Percentiles rank a stretch among this genome's conserved stretches.
phyloP scores from a whole-genome alignment of 2,329 filamentous ascomycete species.

The Stagonosporopsis tanaceti region DNA sequence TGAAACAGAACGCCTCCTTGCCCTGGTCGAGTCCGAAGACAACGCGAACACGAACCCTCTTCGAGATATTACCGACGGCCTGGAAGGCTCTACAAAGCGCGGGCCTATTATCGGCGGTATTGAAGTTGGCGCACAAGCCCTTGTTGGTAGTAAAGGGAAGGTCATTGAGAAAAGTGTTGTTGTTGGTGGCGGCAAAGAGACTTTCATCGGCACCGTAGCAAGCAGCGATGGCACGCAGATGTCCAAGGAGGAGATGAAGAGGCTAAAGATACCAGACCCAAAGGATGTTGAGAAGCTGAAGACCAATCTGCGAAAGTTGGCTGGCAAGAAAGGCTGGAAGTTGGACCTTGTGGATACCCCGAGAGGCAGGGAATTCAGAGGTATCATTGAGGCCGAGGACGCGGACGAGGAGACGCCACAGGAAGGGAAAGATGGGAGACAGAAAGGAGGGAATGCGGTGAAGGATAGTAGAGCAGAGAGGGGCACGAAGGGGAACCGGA shows the following conservation, averaged over 20 bases:
- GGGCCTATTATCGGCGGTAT: conserved; percentile 64
- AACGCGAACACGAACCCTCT: conserved; percentile 43
- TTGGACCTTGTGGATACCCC: conserved; percentile 79
- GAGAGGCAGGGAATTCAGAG: conserved; percentile 71
- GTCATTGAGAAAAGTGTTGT: conserved; percentile 63
- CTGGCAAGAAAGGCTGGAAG: conserved; percentile 78
- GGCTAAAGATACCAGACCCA: conserved; percentile 68
- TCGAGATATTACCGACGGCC: conserved; percentile 40
- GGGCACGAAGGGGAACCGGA: conserved; percentile 30
- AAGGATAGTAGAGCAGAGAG: conserved; percentile 35
- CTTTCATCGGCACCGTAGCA: conserved; percentile 60
- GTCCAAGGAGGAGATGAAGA: conserved; percentile 71
- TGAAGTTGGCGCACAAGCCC: conserved; percentile 64
- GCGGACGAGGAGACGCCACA: conserved; percentile 56
- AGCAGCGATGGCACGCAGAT: conserved; percentile 69
- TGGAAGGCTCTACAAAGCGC: conserved; percentile 45
- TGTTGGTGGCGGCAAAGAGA: conserved; percentile 61
- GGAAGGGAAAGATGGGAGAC: conserved; percentile 6
- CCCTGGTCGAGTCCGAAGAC: conserved; percentile 9
- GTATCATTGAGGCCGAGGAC: conserved; percentile 69
- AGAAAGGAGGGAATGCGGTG: conserved; percentile 29
- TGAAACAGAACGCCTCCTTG: conserved; percentile 39
- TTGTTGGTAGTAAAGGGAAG: conserved; percentile 64
- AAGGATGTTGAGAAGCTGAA: conserved; percentile 74
- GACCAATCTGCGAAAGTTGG: conserved; percentile 72